Base-by-base conservation (phyloP, 441 rosid genomes). In the Kokia cookei region DNA sequence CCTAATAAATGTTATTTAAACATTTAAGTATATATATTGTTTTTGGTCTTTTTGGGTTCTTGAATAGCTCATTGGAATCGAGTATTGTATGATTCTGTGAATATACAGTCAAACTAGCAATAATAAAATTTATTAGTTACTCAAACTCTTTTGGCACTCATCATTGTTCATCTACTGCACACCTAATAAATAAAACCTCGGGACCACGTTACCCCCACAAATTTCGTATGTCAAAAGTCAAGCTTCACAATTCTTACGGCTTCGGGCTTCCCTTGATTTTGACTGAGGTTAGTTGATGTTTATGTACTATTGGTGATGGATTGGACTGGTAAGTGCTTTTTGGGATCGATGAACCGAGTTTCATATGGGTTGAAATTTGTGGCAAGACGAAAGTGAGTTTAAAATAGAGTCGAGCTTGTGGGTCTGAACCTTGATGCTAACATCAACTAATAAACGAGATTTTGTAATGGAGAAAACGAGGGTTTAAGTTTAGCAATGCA, bases 141-240 rank as follows among this genome's bases (percentile, higher is more conserved):
- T 32, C 37, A 32, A 32, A 55, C 14, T 22, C 2, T 22, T 19
- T 55, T 62, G 2, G 22, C 17, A 22, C 71, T 26, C 55, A 26
- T 26, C 57, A 47, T 66, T 66, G 13, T 50, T 51, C 72, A 69
- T 53, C 61, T 61, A 69, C 61, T 7, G 72, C 47, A 29, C 61
- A 5, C 61, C 72, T 32, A 29, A 10, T 27, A n/a, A 48, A 50
- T 27, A n/a, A 48, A 50, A 58, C 62, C 35, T 24, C 12, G 61
- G 14, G 71, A 47, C 40, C 57, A 67, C 14, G 35, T 26, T 67
- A 26, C 14, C 22, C 35, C 15, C 15, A n/a, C 11, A 9, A 37
- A 62, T 62, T n/a, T 62, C 13, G 13, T 26, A 24, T 47, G 40
- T 24, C 55, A 12, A 65, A 32, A 65, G 54, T 22, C 17, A 22